phyloP scores from a whole-genome alignment of 1,284 basidiomycete species.

The Apiotrichum porosum region DNA sequence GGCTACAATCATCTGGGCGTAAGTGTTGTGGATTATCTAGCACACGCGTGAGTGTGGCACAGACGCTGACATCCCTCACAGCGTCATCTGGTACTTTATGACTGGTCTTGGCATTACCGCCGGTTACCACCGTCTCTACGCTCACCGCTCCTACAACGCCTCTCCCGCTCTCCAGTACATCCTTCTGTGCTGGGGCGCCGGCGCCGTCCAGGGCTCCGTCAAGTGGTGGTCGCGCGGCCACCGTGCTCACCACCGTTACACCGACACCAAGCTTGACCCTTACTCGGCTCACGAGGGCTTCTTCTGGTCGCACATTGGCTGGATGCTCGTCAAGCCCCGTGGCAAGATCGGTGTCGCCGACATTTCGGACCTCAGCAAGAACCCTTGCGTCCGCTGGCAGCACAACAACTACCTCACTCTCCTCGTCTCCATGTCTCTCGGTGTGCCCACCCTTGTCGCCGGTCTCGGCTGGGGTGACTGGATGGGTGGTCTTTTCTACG shows the following conservation, averaged over 20 bases:
- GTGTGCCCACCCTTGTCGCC: constrained; percentile 70
- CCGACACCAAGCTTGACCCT: constrained; percentile 90
- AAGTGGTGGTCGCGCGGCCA: constrained; percentile 94
- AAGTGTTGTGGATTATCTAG: constrained; percentile 12
- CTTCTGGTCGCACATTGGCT: constrained; percentile 73
- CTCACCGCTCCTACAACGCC: constrained; percentile 88
- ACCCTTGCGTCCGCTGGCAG: constrained; percentile 77
- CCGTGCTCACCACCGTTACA: constrained; percentile 89
- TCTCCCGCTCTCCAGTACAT: constrained; percentile 69
- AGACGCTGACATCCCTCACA: constrained; percentile 12
- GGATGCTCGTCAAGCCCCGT: constrained; percentile 89
- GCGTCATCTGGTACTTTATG: constrained; percentile 72
- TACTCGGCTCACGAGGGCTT: constrained; percentile 83
- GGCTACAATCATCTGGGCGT: constrained; percentile 65
- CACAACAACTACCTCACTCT: constrained; percentile 69
- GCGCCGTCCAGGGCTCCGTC: constrained; percentile 84
- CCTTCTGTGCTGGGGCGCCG: constrained; percentile 72
- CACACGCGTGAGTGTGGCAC: neutral
- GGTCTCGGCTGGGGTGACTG: constrained; percentile 80
- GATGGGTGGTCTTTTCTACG: constrained; percentile 77
- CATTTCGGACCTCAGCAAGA: constrained; percentile 74
- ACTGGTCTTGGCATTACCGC: constrained; percentile 67
- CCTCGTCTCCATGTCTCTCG: constrained; percentile 66
- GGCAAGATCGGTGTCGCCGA: constrained; percentile 83
- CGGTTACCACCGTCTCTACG: constrained; percentile 90